Conservation (phyloP, 179 eudicot genomes). For the Spinacia oleracea region DNA sequence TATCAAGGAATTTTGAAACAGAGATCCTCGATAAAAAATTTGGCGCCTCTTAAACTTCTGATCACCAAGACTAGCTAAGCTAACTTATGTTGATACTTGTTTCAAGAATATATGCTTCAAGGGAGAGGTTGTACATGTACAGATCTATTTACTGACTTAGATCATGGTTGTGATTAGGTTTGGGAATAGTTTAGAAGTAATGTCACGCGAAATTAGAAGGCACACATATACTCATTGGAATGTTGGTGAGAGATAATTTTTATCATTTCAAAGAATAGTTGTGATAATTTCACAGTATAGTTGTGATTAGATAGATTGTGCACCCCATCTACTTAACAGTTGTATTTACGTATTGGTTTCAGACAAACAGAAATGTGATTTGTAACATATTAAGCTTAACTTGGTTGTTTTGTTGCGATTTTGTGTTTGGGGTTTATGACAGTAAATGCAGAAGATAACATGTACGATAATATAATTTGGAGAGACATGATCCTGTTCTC, state of each 20-base stretch:
- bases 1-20: not conserved
- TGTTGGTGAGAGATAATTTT: not conserved
- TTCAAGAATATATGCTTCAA: not conserved
- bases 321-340: not conserved
- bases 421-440: not conserved
- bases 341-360: not conserved
- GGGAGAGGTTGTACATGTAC: not conserved
- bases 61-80: not conserved
- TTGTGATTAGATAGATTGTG: not conserved
- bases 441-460: not conserved
- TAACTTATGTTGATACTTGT: not conserved
- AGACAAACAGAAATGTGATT: not conserved
- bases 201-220: not conserved
- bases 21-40: not conserved
- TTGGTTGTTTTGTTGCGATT: not conserved
- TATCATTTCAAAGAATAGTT: not conserved
- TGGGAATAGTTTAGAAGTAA: not conserved
- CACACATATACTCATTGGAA: not conserved
- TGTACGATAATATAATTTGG: not conserved
- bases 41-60: not conserved
- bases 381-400: not conserved
- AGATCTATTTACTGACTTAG: not conserved
- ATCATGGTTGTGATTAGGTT: not conserved
- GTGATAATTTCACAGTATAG: not conserved
- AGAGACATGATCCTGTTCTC: not conserved